Conservation (phyloP, 441 rosid genomes). For the Hura crepitans region DNA sequence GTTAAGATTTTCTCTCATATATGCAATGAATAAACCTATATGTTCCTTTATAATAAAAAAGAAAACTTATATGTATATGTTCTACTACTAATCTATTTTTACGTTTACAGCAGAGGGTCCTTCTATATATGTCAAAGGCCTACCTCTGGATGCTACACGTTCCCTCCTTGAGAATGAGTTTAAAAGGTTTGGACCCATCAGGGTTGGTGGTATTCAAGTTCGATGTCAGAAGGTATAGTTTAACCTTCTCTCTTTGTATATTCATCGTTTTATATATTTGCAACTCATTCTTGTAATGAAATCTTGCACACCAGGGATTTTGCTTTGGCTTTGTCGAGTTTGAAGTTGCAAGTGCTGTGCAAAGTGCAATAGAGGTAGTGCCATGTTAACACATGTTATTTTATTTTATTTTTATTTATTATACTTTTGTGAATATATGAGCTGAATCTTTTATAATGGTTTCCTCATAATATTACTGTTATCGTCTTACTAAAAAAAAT, state of each 20-base stretch:
- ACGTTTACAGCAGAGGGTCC: constrained; percentile 53
- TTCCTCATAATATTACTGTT: constrained; percentile 1
- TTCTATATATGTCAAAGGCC: constrained; percentile 72
- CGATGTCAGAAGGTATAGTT: constrained; percentile 48
- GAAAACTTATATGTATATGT: background rate
- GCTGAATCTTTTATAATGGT: background rate
- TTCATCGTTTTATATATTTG: constrained; percentile 11
- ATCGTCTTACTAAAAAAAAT: background rate
- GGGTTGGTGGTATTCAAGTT: constrained; percentile 74
- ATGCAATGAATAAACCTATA: no score
- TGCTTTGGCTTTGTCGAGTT: constrained; percentile 91
- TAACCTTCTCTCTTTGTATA: background rate
- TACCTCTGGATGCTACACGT: constrained; percentile 57
- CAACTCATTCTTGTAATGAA: constrained; percentile 11
- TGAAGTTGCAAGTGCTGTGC: constrained; percentile 63
- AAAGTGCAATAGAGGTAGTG: constrained; percentile 75
- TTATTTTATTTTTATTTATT: background rate
- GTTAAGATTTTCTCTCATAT: no score
- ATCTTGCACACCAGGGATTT: constrained; percentile 48
- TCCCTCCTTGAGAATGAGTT: constrained; percentile 64
- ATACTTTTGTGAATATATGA: background rate
- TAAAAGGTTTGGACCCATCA: constrained; percentile 72
- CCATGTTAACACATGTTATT: background rate
- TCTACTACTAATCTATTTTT: constrained; percentile 16
- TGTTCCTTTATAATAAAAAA: no score